Base-by-base conservation (phyloP, 2,329 filamentous ascomycete genomes). In the Volutella citrinella region DNA sequence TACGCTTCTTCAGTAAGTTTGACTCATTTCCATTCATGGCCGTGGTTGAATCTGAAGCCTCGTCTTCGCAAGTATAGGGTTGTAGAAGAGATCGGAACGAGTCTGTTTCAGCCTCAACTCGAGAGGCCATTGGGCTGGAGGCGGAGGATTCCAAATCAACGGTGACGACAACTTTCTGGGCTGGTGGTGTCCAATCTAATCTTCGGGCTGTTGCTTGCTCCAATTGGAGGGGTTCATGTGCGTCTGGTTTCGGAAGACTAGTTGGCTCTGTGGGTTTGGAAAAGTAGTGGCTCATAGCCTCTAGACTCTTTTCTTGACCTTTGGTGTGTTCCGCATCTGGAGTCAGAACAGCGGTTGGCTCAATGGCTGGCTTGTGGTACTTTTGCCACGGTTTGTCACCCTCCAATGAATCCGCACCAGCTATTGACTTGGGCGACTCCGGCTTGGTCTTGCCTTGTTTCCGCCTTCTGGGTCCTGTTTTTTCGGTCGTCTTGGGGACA, bases 141-240 rank as follows among this genome's bases (percentile, higher is more conserved):
- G 35, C 47, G 0, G 65, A 61, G 1, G 59, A 56, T 7, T 57
- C 57, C 0, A 58, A 55, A 11, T 54, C 53, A 4, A 57, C 43
- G 23, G 42, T 48, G 36, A 54, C 39, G 4, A 54, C 37, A 2
- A 45, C 47, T 25, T 66, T 67, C 20, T 66, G 53, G 28, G 66
- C 69, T 5, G 78, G 73, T 3, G 83, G 84, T 2, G 85, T 89
- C 85, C 84, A 89, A 38, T 81, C 71, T 11, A 63, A 52, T 40
- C 78, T 70, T 39, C 84, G 69, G 27, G 63, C 65, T 17, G 74
- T 55, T 7, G 82, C 84, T 27, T 55, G 57, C 32, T 74, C 70
- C 8, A 70, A 38, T 14, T 58, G 48, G 4, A 67, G 46, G 1
- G 63, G 51, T 30, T 63, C 61, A n/a, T n/a, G n/a, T n/a, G n/a